Evolutionary conservation across 2,329 filamentous ascomycete genomes (phyloP).

Genomic region (Aspergillaceae sp.): DNA sequence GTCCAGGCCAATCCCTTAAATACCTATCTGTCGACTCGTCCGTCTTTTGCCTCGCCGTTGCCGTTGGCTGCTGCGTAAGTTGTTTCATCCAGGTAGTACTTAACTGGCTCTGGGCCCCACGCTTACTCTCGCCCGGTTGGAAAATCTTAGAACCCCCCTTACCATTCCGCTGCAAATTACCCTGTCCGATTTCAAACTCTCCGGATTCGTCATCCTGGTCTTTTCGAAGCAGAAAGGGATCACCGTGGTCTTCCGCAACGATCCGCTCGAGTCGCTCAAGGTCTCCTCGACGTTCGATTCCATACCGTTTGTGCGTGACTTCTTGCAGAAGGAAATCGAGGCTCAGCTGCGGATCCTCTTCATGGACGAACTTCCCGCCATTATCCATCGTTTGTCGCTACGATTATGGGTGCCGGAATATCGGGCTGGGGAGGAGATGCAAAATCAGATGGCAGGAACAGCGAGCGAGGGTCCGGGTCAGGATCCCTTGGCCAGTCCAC

Average conservation of each 20-base stretch:
- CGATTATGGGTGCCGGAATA: conserved; percentile 87
- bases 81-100: neutral
- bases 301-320: conserved; percentile 95
- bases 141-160: conserved; percentile 55
- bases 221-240: conserved; percentile 97
- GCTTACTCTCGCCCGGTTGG: conserved; percentile 5
- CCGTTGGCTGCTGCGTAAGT: conserved; percentile 71
- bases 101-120: neutral
- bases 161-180: conserved; percentile 98
- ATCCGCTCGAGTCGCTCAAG: conserved; percentile 93
- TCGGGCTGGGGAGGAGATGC: conserved; percentile 55
- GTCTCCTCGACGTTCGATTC: conserved; percentile 98
- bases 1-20: conserved; percentile 98
- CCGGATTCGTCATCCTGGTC: conserved; percentile 93
- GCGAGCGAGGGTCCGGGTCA: conserved; percentile 54
- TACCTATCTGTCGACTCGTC: conserved; percentile 86
- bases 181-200: conserved; percentile 87
- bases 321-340: conserved; percentile 92
- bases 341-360: conserved; percentile 84
- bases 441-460: conserved; percentile 43
- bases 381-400: conserved; percentile 86
- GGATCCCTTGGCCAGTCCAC: conserved; percentile 73
- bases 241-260: conserved; percentile 94
- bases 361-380: conserved; percentile 95
- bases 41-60: conserved; percentile 83